These are phyloP conservation scores for Biancaea sappan DNA, from an alignment of 306 rosid genomes.

Conservation along the genomic window DNA sequence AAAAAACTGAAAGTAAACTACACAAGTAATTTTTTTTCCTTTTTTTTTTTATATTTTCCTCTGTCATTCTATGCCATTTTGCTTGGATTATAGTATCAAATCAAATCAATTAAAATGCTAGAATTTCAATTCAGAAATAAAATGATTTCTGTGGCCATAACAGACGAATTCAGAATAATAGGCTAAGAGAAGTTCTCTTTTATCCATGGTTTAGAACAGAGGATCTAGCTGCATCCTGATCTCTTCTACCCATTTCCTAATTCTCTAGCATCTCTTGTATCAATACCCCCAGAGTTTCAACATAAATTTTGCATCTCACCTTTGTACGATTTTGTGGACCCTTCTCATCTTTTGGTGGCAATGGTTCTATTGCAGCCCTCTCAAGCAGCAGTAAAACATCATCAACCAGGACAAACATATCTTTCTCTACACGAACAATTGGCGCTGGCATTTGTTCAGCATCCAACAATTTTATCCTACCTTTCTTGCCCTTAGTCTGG, in stretches of 20 bases:
- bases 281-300: neutral
- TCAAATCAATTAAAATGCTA: neutral
- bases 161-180: slow-evolving; percentile 5
- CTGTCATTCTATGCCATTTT: neutral
- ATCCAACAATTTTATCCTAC: slow-evolving; percentile 62
- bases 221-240: slow-evolving; percentile 1
- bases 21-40: neutral
- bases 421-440: slow-evolving; percentile 86
- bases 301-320: slow-evolving; percentile 51
- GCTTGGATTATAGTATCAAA: neutral
- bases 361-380: slow-evolving; percentile 95
- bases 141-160: neutral
- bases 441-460: slow-evolving; percentile 86
- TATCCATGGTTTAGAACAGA: slow-evolving; percentile 10
- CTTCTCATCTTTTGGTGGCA: slow-evolving; percentile 99
- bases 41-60: neutral
- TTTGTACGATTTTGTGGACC: slow-evolving; percentile 99
- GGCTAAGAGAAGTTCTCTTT: neutral
- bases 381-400: slow-evolving; percentile 87
- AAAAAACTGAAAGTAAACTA: neutral
- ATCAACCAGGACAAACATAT: slow-evolving; percentile 84
- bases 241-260: neutral
- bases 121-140: neutral
- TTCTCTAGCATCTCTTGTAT: neutral
- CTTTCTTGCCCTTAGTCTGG: slow-evolving; percentile 69